Conservation (phyloP, 352 stramenopile species). For the Globisporangium emineosum region DNA sequence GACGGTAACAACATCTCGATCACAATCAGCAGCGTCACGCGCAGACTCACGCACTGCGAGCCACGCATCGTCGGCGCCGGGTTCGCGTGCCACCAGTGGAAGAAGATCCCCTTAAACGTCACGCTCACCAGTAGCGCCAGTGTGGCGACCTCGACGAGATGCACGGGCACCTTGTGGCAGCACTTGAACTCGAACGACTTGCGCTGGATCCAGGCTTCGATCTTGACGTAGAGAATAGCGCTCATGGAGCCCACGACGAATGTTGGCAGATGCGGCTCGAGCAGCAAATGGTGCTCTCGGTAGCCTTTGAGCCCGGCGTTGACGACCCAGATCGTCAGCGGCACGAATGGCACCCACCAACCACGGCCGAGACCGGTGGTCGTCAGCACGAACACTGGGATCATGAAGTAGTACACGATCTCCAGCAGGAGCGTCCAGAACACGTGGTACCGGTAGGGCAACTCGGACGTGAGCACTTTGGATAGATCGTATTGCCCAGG, state of each 20-base stretch:
- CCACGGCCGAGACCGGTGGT: background rate
- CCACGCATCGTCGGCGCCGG: constrained; percentile 16
- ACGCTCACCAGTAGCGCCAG: constrained; percentile 25
- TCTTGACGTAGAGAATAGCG: constrained; percentile 25
- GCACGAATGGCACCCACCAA: constrained; percentile 24
- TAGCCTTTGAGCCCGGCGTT: constrained; percentile 20
- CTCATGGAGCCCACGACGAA: constrained; percentile 34
- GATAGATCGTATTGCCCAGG: constrained; percentile 22
- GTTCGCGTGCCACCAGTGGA: constrained; percentile 26
- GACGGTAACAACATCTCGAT: constrained; percentile 35
- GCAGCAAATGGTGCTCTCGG: constrained; percentile 21
- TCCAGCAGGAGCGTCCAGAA: constrained; percentile 54
- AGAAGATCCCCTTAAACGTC: constrained; percentile 22
- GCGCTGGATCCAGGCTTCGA: constrained; percentile 16
- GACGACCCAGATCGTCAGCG: constrained; percentile 21
- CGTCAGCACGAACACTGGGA: constrained; percentile 28
- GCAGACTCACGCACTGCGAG: constrained; percentile 21
- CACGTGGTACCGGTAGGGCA: constrained; percentile 33
- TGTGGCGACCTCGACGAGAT: constrained; percentile 15
- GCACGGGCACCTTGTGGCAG: constrained; percentile 13
- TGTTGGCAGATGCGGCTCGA: constrained; percentile 31
- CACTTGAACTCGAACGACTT: constrained; percentile 14
- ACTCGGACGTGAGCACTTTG: constrained; percentile 30
- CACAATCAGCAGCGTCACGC: constrained; percentile 28
- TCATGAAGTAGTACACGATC: constrained; percentile 42